Conservation (phyloP, 2,329 filamentous ascomycete species). For the Ilyonectria sp. region DNA sequence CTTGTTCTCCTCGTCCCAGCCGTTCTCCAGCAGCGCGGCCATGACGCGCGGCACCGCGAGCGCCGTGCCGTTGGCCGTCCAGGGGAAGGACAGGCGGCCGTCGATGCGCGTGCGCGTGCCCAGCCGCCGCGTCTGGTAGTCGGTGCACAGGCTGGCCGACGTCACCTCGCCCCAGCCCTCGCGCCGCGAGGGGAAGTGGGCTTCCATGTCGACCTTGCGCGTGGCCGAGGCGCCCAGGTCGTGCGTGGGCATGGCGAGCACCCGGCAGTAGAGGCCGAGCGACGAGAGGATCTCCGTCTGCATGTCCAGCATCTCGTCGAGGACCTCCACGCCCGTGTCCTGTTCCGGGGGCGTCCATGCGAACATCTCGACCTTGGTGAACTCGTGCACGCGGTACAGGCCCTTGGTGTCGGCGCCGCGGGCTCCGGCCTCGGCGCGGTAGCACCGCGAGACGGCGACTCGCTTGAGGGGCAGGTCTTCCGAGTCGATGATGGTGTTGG, state of each 20-base stretch:
- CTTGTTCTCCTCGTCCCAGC: slow-evolving; percentile 81
- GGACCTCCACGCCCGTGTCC: slow-evolving; percentile 69
- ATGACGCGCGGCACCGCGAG: slow-evolving; percentile 91
- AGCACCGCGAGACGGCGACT: slow-evolving; percentile 92
- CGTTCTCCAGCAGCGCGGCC: slow-evolving; percentile 90
- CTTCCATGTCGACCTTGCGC: slow-evolving; percentile 94
- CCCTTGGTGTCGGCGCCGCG: slow-evolving; percentile 93
- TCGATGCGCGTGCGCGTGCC: slow-evolving; percentile 78
- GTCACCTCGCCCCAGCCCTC: slow-evolving; percentile 91
- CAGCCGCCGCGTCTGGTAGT: slow-evolving; percentile 91
- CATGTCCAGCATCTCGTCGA: slow-evolving; percentile 88
- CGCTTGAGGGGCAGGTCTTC: slow-evolving; percentile 81
- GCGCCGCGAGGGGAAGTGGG: slow-evolving; percentile 87
- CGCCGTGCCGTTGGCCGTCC: slow-evolving; percentile 95
- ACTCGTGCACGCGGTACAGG: slow-evolving; percentile 96
- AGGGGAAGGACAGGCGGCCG: slow-evolving; percentile 79
- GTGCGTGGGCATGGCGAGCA: slow-evolving; percentile 91
- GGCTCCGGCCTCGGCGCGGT: slow-evolving; percentile 93
- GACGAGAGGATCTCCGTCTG: slow-evolving; percentile 86
- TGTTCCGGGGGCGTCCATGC: slow-evolving; percentile 82
- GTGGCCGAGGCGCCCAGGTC: slow-evolving; percentile 92
- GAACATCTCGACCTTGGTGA: slow-evolving; percentile 98
- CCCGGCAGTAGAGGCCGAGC: slow-evolving; percentile 86
- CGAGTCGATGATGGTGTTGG: slow-evolving; percentile 77
- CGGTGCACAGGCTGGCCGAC: slow-evolving; percentile 90